Evolutionary conservation across 129 eudicot genomes (phyloP), one percentile per base, ranked within the genome.

Genomic region (Erigeron canadensis): DNA sequence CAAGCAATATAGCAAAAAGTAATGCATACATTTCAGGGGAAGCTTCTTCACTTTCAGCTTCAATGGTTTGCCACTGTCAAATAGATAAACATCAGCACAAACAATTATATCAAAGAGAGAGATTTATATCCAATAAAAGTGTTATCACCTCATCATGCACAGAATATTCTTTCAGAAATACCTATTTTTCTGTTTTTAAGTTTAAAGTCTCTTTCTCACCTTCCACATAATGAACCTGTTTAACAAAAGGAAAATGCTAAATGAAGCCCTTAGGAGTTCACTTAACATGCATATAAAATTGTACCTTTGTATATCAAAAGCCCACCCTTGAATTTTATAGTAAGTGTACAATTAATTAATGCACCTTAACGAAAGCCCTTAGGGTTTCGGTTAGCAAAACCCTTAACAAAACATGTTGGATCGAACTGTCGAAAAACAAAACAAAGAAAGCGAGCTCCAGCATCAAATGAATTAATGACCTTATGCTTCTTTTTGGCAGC

Each of bases 211-310:
- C 99, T 51, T 47, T 75, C 56, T 94, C 99, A 8, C 95, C 97
- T 64, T 94, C 99, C 79, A 34, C 69, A 73, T 94, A 94, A 22
- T 60, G 59, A 10, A 94, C 87, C 99, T 94, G 75, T 70, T 42
- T 9, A 44, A 39, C 57, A 64, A 51, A 94, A 54, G 28, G 45
- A 75, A 79, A 51, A 58, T 62, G 68, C 51, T 69, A 67, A 21
- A 74, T 39, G 23, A 77, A 51, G 40, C 19, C 18, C n/a, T n/a
- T n/a, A n/a, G n/a, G n/a, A n/a, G n/a, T n/a, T n/a, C n/a, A n/a
- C n/a, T n/a, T n/a, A n/a, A n/a, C n/a, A n/a, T n/a, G n/a, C n/a
- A n/a, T n/a, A n/a, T n/a, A n/a, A n/a, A n/a, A n/a, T n/a, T n/a
- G n/a, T n/a, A n/a, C n/a, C n/a, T n/a, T n/a, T n/a, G n/a, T n/a